Conservation (phyloP, 768 basidiomycete species). For the Boletellus ananas region DNA sequence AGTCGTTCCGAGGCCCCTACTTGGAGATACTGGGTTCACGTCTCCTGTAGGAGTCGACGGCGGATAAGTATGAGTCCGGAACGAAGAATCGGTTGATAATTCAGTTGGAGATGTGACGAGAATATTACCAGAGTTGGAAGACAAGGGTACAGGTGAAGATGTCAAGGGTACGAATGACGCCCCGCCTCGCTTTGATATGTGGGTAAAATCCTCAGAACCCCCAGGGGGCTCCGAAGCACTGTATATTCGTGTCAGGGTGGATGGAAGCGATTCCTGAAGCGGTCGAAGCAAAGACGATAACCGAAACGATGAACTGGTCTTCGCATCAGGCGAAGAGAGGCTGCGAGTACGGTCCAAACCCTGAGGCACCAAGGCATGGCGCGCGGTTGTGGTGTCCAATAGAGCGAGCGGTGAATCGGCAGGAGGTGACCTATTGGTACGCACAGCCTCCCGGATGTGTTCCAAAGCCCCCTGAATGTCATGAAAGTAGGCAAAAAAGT, state of each 20-base stretch:
- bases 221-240: slow-evolving; percentile 32
- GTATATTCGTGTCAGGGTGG: slow-evolving; percentile 33
- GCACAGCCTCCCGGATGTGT: slow-evolving; percentile 76
- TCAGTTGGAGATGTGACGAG: slow-evolving; percentile 5
- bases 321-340: slow-evolving; percentile 33
- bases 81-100: slow-evolving; percentile 25
- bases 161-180: slow-evolving; percentile 61
- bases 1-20: slow-evolving; percentile 39
- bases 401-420: slow-evolving; percentile 30
- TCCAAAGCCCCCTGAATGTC: slow-evolving; percentile 73
- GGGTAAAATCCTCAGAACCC: slow-evolving; percentile 64
- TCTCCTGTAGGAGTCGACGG: slow-evolving; percentile 59
- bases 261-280: slow-evolving; percentile 53
- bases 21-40: slow-evolving; percentile 35
- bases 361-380: slow-evolving; percentile 25
- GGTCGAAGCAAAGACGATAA: slow-evolving; percentile 65
- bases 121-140: slow-evolving; percentile 11
- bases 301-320: slow-evolving; percentile 49
- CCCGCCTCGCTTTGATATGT: slow-evolving; percentile 55
- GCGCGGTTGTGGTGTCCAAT: slow-evolving; percentile 57
- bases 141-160: slow-evolving; percentile 31
- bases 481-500: slow-evolving; percentile 94
- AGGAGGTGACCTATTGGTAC: slow-evolving; percentile 42
- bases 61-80: slow-evolving; percentile 72
- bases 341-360: slow-evolving; percentile 40